Base-by-base conservation (phyloP, 139 green algal genomes). In the Limnomonas spitsbergensis region DNA sequence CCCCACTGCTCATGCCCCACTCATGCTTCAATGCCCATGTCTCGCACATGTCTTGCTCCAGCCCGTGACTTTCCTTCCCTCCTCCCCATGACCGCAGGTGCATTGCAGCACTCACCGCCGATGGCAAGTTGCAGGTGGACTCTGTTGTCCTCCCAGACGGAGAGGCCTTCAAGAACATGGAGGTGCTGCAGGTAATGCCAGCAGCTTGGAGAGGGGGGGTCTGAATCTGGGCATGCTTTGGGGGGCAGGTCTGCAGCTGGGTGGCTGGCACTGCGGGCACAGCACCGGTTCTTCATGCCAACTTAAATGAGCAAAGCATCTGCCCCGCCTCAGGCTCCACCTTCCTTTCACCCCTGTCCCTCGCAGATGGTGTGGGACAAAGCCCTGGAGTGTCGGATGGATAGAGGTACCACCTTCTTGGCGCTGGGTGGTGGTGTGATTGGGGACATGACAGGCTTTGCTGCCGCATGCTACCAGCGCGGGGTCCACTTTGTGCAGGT, bases 371-470 rank as follows among this genome's bases (percentile, higher is more conserved):
- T 98, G 6, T 97, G 86, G 85, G 90, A 97, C 81, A 93, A 93
- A 78, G 79, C 79, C 1, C 83, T 99, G 38, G 79, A 94, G 66
- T 78, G 27, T 24, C 80, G 94, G 2, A 85, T 98, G 75, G 92
- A 98, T 85, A 89, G 96, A n/a, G 87, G 88, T 66, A 92, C 86
- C 81, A 98, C 95, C 3, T 96, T 99, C 73, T 68, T 99, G 7
- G 96, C 96, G 0, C 91, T 99, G 2, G 96, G 96, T 2, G 96
- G 96, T 20, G 96, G 96, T 14, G 96, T 99, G 24, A 90, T 99
- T 14, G 96, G 96, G 7, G 96, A 99, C 88, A 98, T 99, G 94
- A 95, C 91, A 1, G 96, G 96, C 53, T 99, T 97, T 89, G 96
- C 96, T 26, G 96, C 96, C 4, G 86, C 95, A 1, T 89, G 89